Evolutionary conservation across 2,329 filamentous ascomycete genomes (phyloP).

Genomic region (Drechslerella dactyloides): DNA sequence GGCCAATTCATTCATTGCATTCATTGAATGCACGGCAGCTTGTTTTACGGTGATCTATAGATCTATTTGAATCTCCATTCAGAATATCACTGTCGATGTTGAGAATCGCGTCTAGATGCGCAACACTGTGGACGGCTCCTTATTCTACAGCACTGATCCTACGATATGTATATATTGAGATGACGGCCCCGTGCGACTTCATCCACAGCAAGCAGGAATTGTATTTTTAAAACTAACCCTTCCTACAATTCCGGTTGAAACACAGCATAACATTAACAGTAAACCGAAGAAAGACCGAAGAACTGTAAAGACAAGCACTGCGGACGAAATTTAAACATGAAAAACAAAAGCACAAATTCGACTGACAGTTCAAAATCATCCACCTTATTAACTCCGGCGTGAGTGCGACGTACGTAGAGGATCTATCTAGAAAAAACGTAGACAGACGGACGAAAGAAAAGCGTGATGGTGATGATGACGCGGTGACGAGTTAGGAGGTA

Average conservation of each 20-base stretch:
- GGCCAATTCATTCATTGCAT: no score
- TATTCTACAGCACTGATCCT: no score
- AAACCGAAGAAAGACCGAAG: background rate
- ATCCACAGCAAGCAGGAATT: no score
- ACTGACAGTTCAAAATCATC: slow-evolving; percentile 39
- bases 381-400: slow-evolving; percentile 50
- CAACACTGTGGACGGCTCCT: no score
- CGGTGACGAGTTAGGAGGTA: no score
- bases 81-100: no score
- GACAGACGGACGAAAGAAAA: slow-evolving; percentile 36
- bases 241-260: background rate
- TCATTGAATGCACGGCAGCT: no score
- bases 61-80: no score
- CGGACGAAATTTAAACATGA: slow-evolving; percentile 8
- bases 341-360: slow-evolving; percentile 16
- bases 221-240: background rate
- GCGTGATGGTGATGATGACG: slow-evolving; percentile 13
- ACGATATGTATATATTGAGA: no score
- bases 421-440: slow-evolving; percentile 48
- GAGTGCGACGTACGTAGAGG: slow-evolving; percentile 48
- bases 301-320: background rate
- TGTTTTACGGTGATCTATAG: no score
- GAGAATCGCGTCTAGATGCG: no score
- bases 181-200: no score
- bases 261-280: background rate